These are phyloP conservation scores for Neltuma alba DNA, from an alignment of 306 rosid genomes.

Conservation along the genomic window DNA sequence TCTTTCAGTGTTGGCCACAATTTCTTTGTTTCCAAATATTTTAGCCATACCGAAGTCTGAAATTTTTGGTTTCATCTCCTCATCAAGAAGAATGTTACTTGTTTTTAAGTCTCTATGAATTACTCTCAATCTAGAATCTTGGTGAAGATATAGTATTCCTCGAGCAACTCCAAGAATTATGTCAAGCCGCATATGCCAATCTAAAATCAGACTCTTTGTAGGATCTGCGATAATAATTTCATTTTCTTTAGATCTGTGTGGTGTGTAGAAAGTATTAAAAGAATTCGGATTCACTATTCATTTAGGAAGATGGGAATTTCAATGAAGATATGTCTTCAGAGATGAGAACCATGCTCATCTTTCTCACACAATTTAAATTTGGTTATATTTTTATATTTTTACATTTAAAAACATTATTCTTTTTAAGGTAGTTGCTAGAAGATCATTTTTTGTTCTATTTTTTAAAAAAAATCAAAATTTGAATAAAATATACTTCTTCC, in stretches of 20 bases:
- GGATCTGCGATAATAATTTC: conserved; percentile 27
- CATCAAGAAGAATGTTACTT: neutral
- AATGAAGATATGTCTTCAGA: no score
- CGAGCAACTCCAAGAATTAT: conserved; percentile 45
- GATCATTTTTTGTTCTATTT: no score
- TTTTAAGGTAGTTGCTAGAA: no score
- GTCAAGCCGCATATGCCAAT: conserved; percentile 47
- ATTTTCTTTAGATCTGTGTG: neutral
- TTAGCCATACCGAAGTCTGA: neutral
- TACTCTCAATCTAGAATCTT: neutral
- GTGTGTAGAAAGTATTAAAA: neutral
- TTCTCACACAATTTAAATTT: neutral
- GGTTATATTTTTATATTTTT: neutral
- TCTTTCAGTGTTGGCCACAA: neutral
- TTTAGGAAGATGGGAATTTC: neutral
- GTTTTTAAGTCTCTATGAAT: neutral
- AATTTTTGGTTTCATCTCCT: neutral
- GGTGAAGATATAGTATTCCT: conserved; percentile 1
- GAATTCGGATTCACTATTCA: neutral
- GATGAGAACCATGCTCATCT: neutral
- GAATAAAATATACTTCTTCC: no score
- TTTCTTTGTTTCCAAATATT: neutral
- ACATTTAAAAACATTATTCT: no score
- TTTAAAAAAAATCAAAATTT: no score
- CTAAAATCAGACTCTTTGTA: conserved; percentile 19